Conservation (phyloP, 805 yeast species). For the Deakozyma indianensis region DNA sequence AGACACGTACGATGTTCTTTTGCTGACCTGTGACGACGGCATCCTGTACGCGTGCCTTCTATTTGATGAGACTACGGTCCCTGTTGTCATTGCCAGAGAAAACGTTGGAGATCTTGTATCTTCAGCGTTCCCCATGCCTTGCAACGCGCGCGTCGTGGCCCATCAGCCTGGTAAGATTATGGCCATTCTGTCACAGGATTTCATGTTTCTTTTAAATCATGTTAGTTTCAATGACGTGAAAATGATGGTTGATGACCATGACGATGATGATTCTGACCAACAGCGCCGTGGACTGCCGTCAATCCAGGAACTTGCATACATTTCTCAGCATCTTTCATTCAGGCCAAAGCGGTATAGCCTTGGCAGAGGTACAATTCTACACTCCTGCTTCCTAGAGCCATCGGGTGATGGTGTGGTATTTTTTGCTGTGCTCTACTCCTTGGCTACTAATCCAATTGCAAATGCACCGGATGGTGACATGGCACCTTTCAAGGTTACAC, state of each 20-base stretch:
- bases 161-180: background rate
- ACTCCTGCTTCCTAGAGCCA: background rate
- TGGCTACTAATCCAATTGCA: background rate
- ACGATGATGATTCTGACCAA: background rate
- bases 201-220: background rate
- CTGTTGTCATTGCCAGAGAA: background rate
- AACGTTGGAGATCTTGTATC: background rate
- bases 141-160: background rate
- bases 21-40: background rate
- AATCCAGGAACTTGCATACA: background rate
- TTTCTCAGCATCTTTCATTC: background rate
- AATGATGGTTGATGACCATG: background rate
- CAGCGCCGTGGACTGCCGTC: background rate
- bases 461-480: background rate
- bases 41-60: background rate
- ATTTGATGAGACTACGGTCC: background rate
- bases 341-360: background rate
- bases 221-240: background rate
- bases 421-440: background rate
- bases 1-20: background rate
- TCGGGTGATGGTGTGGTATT: background rate
- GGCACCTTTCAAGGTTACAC: background rate
- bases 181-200: conserved; percentile 1
- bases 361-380: background rate
- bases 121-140: conserved; percentile 1